phyloP scores from a whole-genome alignment of 129 eudicot genomes.

The Helianthus tuberosus region DNA sequence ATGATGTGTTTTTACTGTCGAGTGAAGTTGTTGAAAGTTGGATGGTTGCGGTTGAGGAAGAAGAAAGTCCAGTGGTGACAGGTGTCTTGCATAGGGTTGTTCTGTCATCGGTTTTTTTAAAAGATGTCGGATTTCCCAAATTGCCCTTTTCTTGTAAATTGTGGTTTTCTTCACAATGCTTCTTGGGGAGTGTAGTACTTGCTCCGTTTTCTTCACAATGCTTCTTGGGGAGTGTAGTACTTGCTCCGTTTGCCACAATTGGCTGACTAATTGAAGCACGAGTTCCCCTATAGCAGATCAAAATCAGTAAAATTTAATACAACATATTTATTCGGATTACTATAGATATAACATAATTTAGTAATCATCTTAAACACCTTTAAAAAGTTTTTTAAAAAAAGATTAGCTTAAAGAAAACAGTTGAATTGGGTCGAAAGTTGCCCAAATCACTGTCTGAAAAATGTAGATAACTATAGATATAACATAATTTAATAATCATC shows the following conservation, averaged over 20 bases:
- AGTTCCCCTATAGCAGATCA: conserved; percentile 60
- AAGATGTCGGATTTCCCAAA: conserved; percentile 33
- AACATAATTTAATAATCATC: too few relatives aligned
- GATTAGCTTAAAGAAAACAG: background rate
- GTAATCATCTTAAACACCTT: background rate
- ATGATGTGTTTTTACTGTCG: conserved; percentile 35
- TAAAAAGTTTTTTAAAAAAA: background rate
- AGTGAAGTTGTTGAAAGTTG: conserved; percentile 30
- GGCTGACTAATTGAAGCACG: conserved; percentile 57
- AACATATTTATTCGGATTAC: background rate
- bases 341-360: too few relatives aligned
- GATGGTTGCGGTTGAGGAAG: conserved; percentile 27
- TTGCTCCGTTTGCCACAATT: conserved; percentile 35
- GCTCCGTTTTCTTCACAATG: conserved; percentile 44
- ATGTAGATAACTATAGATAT: too few relatives aligned
- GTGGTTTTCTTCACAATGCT: conserved; percentile 42
- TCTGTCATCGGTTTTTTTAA: conserved; percentile 31
- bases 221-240: conserved; percentile 48
- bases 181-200: conserved; percentile 44
- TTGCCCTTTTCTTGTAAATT: conserved; percentile 39
- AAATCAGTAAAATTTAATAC: conserved; percentile 2
- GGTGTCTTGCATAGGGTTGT: conserved; percentile 30
- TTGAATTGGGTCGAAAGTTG: background rate
- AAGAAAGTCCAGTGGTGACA: conserved; percentile 18
- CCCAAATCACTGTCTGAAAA: background rate